Evolutionary conservation across 1,139 yeast genomes (phyloP), one percentile per base, ranked within the genome.

Genomic region (Pichia sp.): DNA sequence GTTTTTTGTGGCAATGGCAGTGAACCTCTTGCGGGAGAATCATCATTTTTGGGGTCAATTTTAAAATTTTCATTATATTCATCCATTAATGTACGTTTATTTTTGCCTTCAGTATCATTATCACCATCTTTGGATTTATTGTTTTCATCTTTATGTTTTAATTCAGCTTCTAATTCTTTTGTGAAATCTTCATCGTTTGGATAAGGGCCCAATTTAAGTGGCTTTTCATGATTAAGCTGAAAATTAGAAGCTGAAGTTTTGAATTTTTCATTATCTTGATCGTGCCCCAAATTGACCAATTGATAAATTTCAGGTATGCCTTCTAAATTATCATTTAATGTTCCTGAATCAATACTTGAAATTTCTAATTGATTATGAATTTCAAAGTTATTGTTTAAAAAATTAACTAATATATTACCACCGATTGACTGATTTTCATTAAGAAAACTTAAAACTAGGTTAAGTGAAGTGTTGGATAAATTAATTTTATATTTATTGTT

Each of bases 371-470:
- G 72, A 9, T 78, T 73, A 20, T 78, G 74, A 20, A 95, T 85
- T 51, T 86, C 82, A 57, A 94, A 73, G 63, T 88, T 82, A 67
- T 89, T 92, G 68, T 92, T 92, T 54, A 94, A 82, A 47, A 89
- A 76, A 56, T 96, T 74, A 48, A 92, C 87, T 48, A 90, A 73
- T 42, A 90, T 77, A 3, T 94, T 85, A 4, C 98, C 98, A 36
- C 97, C 97, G 46, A 83, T 83, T 9, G 87, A 85, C 66, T 89
- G 97, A 61, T 88, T 87, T 62, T 92, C 97, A 63, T 88, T 95
- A 50, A 94, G 69, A 59, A 89, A 92, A 64, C 87, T 87, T 46
- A 94, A 71, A 56, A 92, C 74, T 56, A 92, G 70, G 61, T 89
- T 94, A 60, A 92, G 75, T 4, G 96, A 80, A 0, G 97, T 89